Evolutionary conservation across 306 rosid genomes (phyloP).

Genomic region (Lathyrus sativus): DNA sequence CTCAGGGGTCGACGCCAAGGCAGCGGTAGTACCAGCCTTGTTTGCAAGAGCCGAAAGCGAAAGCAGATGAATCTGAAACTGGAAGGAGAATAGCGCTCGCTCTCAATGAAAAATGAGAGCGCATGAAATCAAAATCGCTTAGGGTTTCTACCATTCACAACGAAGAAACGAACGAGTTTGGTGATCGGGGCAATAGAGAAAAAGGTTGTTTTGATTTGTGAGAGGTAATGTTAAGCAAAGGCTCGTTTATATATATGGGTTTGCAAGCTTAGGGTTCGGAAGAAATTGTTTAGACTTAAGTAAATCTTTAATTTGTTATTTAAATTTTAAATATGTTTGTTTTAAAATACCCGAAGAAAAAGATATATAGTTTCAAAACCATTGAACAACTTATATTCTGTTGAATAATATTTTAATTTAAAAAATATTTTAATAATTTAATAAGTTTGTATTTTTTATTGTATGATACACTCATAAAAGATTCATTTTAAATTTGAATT

Average conservation of each 20-base stretch:
- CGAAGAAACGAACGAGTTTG: not conserved
- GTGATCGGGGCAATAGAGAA: not conserved
- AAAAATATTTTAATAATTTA: too few species aligned
- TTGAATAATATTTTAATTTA: too few species aligned
- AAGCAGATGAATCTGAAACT: conserved; percentile 53
- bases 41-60: conserved; percentile 91
- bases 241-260: not conserved
- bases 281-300: too few species aligned
- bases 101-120: conserved; percentile 64
- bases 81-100: conserved; percentile 86
- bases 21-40: conserved; percentile 99
- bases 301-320: too few species aligned
- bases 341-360: not conserved
- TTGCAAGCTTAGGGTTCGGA: not conserved
- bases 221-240: not conserved
- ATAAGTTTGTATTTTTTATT: too few species aligned
- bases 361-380: too few species aligned
- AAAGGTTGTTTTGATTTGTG: conserved; percentile 6
- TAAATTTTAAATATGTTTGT: not conserved
- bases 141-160: conserved; percentile 98
- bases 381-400: too few species aligned
- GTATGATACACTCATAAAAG: too few species aligned
- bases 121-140: conserved; percentile 64
- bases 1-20: conserved; percentile 89
- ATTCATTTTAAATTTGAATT: too few species aligned